A percentile compares a stretch with the other conserved stretches of the same genome.
Evolutionary conservation across 441 rosid genomes (phyloP).

Genomic region (Aquilaria agallochum): DNA sequence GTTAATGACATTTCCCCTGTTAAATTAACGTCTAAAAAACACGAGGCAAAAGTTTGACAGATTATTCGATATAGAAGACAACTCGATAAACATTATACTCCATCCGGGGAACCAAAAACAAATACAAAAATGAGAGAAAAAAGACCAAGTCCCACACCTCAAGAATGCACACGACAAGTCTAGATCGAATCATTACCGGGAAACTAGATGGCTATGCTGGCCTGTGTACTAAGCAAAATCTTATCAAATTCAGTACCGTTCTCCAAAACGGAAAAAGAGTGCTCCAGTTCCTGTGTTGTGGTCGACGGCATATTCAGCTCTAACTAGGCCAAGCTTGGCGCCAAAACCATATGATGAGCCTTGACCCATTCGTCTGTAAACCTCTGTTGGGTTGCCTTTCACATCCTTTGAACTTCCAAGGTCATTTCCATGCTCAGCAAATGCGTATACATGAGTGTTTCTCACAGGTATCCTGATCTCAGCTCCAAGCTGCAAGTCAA

Average conservation of each 20-base stretch:
- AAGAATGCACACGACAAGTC: constrained; percentile 1
- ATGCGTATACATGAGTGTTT: constrained; percentile 79
- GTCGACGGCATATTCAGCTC: constrained; percentile 96
- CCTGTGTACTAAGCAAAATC: constrained; percentile 9
- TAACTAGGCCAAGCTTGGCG: constrained; percentile 78
- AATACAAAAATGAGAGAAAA: background rate
- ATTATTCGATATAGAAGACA: too few species aligned
- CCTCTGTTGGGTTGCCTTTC: constrained; percentile 96
- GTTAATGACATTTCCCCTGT: too few species aligned
- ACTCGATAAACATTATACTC: too few species aligned
- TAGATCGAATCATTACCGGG: constrained; percentile 2
- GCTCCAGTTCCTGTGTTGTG: constrained; percentile 88
- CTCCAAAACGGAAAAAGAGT: constrained; percentile 88
- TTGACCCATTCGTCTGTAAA: constrained; percentile 85
- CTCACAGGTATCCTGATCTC: constrained; percentile 84
- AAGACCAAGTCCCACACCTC: background rate
- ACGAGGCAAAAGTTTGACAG: too few species aligned
- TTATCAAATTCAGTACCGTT: constrained; percentile 52
- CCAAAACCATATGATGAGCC: constrained; percentile 95
- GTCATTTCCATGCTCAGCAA: constrained; percentile 96
- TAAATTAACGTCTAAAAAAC: too few species aligned
- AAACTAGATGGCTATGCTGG: constrained; percentile 8
- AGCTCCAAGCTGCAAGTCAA: constrained; percentile 70
- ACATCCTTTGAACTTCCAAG: constrained; percentile 94
- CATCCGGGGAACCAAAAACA: background rate